Base-by-base conservation (phyloP, 768 basidiomycete species). In the Postia placenta region DNA sequence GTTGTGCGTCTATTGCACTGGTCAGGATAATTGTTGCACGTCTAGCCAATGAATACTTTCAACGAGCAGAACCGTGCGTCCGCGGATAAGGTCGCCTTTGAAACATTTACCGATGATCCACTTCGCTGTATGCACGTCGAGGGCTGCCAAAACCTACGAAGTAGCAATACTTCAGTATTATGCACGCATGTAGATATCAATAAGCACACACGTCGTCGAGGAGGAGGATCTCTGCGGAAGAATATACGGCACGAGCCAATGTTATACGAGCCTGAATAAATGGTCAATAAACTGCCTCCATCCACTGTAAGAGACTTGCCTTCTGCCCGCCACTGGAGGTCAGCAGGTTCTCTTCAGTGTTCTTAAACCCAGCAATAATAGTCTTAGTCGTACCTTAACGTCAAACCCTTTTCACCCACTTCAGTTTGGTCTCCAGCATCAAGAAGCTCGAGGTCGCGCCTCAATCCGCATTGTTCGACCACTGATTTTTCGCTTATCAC, bases 401-500 rank as follows among this genome's bases (percentile, higher is more conserved):
- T 77, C 2, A 78, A 53, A 5, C 80, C 80, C 56, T 77, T 80
- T 52, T 82, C 80, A 12, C 80, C 80, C n/a, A 82, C 74, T 53
- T 79, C 77, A 5, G 77, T 78, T 47, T 66, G 45, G 51, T 79
- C 77, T 0, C 77, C 76, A 12, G 74, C 74, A 19, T 74, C 64
- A 50, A 78, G 74, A 23, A 79, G 55, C 23, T 58, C 65, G 4
- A 79, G 60, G 52, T 79, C 77, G 19, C 70, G 70, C 40, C 67
- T 63, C n/a, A 78, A 56, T 6, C 66, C 68, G 39, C 70, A 72
- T 45, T 72, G 70, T 19, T 60, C 38, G 25, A 72, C 50, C 25
- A 73, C 69, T 68, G 42, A 6, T 33, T 1, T 19, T 23, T 25
- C 5, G 9, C 6, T 4, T 23, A 22, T 14, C 38, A 39, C 22